These are phyloP conservation scores for Debaryomyces tyrocola DNA, from an alignment of 805 yeast genomes.

Conservation along the genomic window DNA sequence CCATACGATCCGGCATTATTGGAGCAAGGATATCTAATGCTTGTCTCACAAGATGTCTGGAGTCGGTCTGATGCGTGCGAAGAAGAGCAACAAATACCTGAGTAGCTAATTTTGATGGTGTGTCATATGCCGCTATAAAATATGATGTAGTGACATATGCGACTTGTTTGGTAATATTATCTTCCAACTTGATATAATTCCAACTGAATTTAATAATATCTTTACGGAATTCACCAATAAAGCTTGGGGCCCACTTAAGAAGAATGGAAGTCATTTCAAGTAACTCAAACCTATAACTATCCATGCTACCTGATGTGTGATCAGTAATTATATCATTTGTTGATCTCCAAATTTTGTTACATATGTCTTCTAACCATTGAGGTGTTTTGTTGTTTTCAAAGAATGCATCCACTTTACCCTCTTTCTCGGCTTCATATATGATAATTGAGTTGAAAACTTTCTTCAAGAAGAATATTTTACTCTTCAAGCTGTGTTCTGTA, in stretches of 20 bases:
- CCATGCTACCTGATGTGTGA: constrained; percentile 67
- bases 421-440: constrained; percentile 55
- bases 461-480: constrained; percentile 58
- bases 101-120: constrained; percentile 83
- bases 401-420: constrained; percentile 48
- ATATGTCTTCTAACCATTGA: constrained; percentile 65
- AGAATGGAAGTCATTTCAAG: constrained; percentile 79
- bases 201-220: constrained; percentile 92
- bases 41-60: constrained; percentile 78
- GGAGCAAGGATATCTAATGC: constrained; percentile 90
- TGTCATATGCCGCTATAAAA: constrained; percentile 84
- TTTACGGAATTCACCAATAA: constrained; percentile 63
- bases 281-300: constrained; percentile 71
- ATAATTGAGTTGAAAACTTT: constrained; percentile 66
- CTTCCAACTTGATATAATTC: constrained; percentile 89
- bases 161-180: constrained; percentile 82
- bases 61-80: constrained; percentile 82
- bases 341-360: constrained; percentile 71
- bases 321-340: constrained; percentile 51
- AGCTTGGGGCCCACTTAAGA: constrained; percentile 63
- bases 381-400: constrained; percentile 38
- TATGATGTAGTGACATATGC: constrained; percentile 87
- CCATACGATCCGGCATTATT: constrained; percentile 69
- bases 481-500: constrained; percentile 44
- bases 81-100: constrained; percentile 90